Evolutionary conservation across 805 yeast species (phyloP).

Genomic region (Pichia paraexigua): DNA sequence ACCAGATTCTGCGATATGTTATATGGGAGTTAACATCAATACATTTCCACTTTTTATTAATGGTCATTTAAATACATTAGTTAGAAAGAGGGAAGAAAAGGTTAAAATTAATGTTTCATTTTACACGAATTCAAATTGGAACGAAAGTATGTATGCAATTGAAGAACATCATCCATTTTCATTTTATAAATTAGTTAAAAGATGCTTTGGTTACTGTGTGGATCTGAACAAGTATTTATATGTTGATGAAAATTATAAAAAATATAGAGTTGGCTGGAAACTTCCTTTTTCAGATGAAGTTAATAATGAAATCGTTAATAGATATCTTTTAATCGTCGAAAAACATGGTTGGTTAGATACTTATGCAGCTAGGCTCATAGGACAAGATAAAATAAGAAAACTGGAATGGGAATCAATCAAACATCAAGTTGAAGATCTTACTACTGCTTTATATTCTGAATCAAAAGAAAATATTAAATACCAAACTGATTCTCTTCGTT

Average conservation of each 20-base stretch:
- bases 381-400: background rate
- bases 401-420: background rate
- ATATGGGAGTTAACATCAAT: background rate
- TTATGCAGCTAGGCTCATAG: background rate
- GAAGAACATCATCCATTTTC: background rate
- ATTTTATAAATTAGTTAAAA: too few species aligned
- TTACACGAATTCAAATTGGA: background rate
- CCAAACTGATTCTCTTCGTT: background rate
- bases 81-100: background rate
- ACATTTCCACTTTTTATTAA: background rate
- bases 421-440: background rate
- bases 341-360: background rate
- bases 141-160: background rate
- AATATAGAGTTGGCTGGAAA: background rate
- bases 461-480: background rate
- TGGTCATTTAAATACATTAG: background rate
- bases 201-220: background rate
- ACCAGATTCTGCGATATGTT: background rate
- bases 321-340: background rate
- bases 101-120: background rate
- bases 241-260: background rate
- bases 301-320: background rate
- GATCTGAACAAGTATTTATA: background rate
- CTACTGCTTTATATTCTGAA: background rate
- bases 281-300: background rate